Base-by-base conservation (phyloP, 768 basidiomycete genomes). In the Mycena haematopus region DNA sequence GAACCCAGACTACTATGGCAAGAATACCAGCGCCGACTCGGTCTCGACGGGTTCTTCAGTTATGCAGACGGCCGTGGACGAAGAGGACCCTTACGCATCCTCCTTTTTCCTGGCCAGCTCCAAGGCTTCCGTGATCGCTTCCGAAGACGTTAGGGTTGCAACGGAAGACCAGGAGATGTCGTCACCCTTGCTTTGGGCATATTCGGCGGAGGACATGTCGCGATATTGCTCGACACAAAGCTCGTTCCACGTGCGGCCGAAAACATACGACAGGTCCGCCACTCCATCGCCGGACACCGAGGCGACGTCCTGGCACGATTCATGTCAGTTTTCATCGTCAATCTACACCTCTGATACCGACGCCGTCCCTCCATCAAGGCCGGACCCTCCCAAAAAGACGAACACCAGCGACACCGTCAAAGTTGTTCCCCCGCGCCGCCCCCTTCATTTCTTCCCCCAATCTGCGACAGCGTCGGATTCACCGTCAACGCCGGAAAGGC, bases 51-150 rank as follows among this genome's bases (percentile, higher is more conserved):
- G 79, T 19, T 86, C 87, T 33, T 88, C 88, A 27, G 79, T 81
- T 66, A 90, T 91, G 89, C 89, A 88, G 61, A 91, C 90, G 21
- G 90, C 90, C 40, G 84, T 90, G 51, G 90, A 91, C 73, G 82
- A 84, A 58, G 82, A 84, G 58, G 86, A 84, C 56, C 80, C 82
- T 14, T 86, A 84, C 68, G 81, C 83, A 19, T 86, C 86, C 1
- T 82, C 84, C 57, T 86, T 83, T 66, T 86, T 82, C 67, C 74
- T 86, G 56, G 77, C 78, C 56, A 82, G 80, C 38, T 78, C 82
- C 2, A 72, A 77, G 31, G 63, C 76, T 36, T 66, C 70, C 29
- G 71, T 80, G 70, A 74, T 74, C 17, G 79, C 78, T 15, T 75
- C 78, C 25, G 79, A 77, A 56, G 74, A 77, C 58, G 63, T 79